These are phyloP conservation scores for Ophryocystis elektroscirrha DNA, from an alignment of 169 alveolate species.

Conservation along the genomic window DNA sequence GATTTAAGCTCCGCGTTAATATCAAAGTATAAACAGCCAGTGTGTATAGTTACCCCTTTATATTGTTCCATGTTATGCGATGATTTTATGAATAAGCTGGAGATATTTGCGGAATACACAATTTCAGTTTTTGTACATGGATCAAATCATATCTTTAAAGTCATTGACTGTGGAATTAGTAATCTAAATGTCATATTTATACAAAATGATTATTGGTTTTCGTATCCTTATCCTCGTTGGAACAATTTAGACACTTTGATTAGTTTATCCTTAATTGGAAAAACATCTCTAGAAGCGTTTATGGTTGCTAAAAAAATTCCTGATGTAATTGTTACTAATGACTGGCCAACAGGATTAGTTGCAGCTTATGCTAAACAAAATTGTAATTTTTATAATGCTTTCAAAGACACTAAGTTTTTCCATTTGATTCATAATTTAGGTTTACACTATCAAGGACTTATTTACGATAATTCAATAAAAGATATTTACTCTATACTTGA, in stretches of 20 bases:
- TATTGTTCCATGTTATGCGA: slow-evolving; percentile 46
- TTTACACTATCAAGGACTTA: slow-evolving; percentile 57
- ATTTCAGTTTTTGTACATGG: slow-evolving; percentile 36
- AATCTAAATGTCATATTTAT: slow-evolving; percentile 48
- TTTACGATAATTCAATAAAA: slow-evolving; percentile 37
- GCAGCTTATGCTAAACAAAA: slow-evolving; percentile 49
- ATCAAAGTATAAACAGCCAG: slow-evolving; percentile 17
- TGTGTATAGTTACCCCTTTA: slow-evolving; percentile 53
- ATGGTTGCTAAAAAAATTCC: slow-evolving; percentile 41
- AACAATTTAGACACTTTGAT: slow-evolving; percentile 23
- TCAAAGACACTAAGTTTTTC: slow-evolving; percentile 52
- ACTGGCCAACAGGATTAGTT: slow-evolving; percentile 62
- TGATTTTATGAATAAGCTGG: slow-evolving; percentile 40
- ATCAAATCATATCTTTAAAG: slow-evolving; percentile 30
- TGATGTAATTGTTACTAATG: slow-evolving; percentile 52
- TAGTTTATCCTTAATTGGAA: slow-evolving; percentile 45
- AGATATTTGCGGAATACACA: slow-evolving; percentile 30
- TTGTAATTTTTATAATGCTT: slow-evolving; percentile 49
- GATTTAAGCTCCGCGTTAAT: slow-evolving; percentile 55
- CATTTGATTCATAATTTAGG: slow-evolving; percentile 66
- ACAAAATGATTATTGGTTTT: slow-evolving; percentile 45
- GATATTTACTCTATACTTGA: slow-evolving; percentile 41
- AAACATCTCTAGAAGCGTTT: slow-evolving; percentile 45
- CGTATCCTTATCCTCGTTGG: slow-evolving; percentile 47
- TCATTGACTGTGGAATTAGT: slow-evolving; percentile 38